Percentiles rank a stretch among this genome's conserved stretches.
Evolutionary conservation across 768 basidiomycete species (phyloP).

Genomic region (Mycena vitilis): DNA sequence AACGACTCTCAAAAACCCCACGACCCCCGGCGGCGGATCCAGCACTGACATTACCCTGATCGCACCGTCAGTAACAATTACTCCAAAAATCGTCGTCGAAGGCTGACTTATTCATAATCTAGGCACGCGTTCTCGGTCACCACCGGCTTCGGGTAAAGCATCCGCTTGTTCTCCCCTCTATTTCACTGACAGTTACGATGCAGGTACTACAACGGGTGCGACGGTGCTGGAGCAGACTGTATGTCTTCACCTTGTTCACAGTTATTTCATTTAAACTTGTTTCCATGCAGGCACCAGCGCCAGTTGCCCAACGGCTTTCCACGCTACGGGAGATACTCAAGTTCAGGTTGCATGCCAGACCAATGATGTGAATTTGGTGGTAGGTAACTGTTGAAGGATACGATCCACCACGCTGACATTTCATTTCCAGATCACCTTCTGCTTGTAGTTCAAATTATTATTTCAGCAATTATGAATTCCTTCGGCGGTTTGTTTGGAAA

Average conservation of each 20-base stretch:
- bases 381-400: not conserved
- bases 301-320: conserved; percentile 47
- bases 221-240: conserved; percentile 44
- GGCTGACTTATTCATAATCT: too few relatives aligned
- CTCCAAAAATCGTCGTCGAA: too few relatives aligned
- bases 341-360: conserved; percentile 49
- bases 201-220: conserved; percentile 39
- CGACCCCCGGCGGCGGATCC: conserved; percentile 46
- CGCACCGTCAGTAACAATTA: conserved; percentile 31
- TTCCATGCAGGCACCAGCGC: conserved; percentile 40
- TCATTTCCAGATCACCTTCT: conserved; percentile 18
- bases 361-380: conserved; percentile 41
- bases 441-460: not conserved
- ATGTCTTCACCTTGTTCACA: conserved; percentile 17
- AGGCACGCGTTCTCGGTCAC: conserved; percentile 47
- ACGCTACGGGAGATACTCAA: conserved; percentile 38
- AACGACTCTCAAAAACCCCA: conserved; percentile 47
- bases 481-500: too few relatives aligned
- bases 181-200: too few relatives aligned
- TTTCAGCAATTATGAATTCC: too few relatives aligned
- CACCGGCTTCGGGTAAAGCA: conserved; percentile 42
- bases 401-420: not conserved
- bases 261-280: not conserved
- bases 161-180: too few relatives aligned
- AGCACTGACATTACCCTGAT: conserved; percentile 50